phyloP scores from a whole-genome alignment of 2,329 filamentous ascomycete genomes.

The Ophiostoma novo-ulmi region DNA sequence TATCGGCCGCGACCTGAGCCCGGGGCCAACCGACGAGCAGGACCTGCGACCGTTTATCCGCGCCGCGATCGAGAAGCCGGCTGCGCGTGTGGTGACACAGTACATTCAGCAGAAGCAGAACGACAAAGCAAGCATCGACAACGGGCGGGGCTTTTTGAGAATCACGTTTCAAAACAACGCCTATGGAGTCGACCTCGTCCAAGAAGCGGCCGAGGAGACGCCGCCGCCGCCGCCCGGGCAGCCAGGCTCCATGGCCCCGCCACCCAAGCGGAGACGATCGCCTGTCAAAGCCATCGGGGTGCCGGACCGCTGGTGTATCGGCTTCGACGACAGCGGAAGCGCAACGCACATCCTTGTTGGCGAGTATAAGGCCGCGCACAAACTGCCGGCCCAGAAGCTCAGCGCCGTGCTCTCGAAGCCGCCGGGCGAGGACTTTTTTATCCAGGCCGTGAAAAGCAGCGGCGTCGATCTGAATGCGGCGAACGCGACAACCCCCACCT shows the following conservation, averaged over 20 bases:
- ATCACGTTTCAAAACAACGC: conserved; percentile 20
- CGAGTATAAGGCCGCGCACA: conserved; percentile 22
- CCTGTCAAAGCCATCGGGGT: not conserved
- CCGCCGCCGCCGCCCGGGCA: conserved; percentile 7
- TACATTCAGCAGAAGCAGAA: conserved; percentile 9
- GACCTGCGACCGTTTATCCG: conserved; percentile 21
- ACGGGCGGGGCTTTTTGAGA: not conserved
- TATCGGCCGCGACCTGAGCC: conserved; percentile 16
- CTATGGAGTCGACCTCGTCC: conserved; percentile 1
- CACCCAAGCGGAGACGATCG: conserved; percentile 11
- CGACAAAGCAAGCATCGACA: too few relatives aligned
- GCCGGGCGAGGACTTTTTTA: conserved; percentile 20
- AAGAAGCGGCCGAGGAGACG: not conserved
- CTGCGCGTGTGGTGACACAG: not conserved
- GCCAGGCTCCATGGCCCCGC: not conserved
- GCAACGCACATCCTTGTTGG: not conserved
- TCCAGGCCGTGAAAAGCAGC: not conserved
- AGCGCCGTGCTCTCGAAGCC: not conserved
- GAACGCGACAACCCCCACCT: too few relatives aligned
- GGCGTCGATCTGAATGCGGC: too few relatives aligned
- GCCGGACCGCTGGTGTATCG: conserved; percentile 21
- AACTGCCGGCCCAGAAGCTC: conserved; percentile 7
- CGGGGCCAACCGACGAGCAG: conserved; percentile 17
- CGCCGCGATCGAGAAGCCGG: conserved; percentile 20
- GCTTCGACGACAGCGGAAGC: not conserved